Evolutionary conservation across 805 yeast species (phyloP), one percentile per base, ranked within the genome.

Genomic region (Teunomyces stri): DNA sequence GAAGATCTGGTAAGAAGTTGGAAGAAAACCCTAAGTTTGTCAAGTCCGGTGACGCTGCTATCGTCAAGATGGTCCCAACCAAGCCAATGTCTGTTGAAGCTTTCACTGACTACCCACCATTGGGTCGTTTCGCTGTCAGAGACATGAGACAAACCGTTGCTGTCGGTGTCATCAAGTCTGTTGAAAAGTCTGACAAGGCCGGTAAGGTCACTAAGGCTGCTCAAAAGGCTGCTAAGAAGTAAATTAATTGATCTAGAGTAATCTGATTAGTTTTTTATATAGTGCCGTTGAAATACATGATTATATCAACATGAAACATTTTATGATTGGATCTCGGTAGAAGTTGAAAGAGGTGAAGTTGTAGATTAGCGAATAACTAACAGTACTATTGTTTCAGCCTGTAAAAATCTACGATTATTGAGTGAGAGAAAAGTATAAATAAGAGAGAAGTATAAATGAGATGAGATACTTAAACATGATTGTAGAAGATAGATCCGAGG

Each of bases 81-180:
- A 68, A 68, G 66, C 73, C 73, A 60, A 66, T 68, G 73, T 67
- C 68, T 66, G 73, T 68, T 64, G 73, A 68, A 64, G 65, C 73
- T 49, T 68, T 67, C 70, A 64, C 70, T 52, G 74, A 68, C 60
- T 69, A 65, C 72, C 74, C 74, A 63, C 74, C 74, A 59, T 69
- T 68, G 60, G 74, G 73, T 62, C 65, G 74, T 65, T 69, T 69
- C 66, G 75, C 75, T 74, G 97, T 90, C 84, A 91, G 97, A 87
- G 97, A 90, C 81, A 90, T 90, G 97, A 88, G 97, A 87, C 97
- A 90, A 81, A 91, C 97, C 67, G 97, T 91, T 69, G 97, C 97
- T 74, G 97, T 91, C 74, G 97, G 97, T 88, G 96, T 91, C 72
- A 87, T 92, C 87, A 92, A 92, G 85, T 76, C 89, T 58, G 96